Base-by-base conservation (phyloP, 441 rosid species). In the Populus hybrid region DNA sequence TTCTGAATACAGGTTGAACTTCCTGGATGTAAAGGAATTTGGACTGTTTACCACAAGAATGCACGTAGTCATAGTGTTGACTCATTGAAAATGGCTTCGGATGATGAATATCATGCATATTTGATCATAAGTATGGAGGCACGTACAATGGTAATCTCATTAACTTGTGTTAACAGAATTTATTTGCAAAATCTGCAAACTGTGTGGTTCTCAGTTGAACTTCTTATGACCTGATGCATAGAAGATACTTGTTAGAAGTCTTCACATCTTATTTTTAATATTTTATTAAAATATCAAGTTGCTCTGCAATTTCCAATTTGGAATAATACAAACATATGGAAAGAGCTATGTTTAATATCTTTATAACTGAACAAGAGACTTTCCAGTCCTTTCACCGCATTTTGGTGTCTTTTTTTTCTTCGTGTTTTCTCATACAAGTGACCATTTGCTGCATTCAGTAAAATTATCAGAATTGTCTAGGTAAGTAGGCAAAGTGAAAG, bases 41-140 rank as follows among this genome's bases (percentile, higher is more conserved):
- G 99, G 99, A 93, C 98, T 24, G 98, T 97, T 79, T 97, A 94
- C 84, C 98, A 94, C 86, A 94, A 97, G 88, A 94, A 88, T 83
- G 82, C 94, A n/a, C 93, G 97, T 72, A 81, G 89, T 74, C 91
- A 86, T 81, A 90, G 80, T 86, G 88, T 78, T 66, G 98, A 95
- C 89, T 85, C 93, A 69, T 91, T 96, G 78, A 95, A 86, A 88
- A 78, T 84, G 64, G 88, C 88, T 69, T 91, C 81, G 38, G 97
- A 88, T 64, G 99, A 93, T 71, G 99, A 97, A 81, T 97, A 93
- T 89, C 99, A 97, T 86, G 99, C 99, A 65, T 97, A 94, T 89
- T 86, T 97, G 85, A 97, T 97, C 86, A 97, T 97, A 82, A 97
- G 98, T 79, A 74, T 94, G 91, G 99, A 94, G 85, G 86, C 90